A percentile compares a stretch with the other conserved stretches of the same genome.
These are phyloP conservation scores for Aphanoascus verrucosus DNA, from an alignment of 2,329 filamentous ascomycete genomes.

Conservation along the genomic window DNA sequence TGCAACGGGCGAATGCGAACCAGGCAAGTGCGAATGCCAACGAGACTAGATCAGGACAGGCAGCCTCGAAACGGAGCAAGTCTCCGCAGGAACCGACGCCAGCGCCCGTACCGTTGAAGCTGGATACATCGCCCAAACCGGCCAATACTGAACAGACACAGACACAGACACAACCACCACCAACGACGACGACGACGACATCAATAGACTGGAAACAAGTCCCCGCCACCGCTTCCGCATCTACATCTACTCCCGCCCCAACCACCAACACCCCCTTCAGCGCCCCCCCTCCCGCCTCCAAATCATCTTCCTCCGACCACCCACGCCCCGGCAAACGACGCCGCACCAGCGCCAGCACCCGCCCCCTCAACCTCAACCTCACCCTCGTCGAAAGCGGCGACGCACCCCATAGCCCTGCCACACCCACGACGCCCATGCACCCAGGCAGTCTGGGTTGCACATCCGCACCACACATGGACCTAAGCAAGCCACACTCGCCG, in stretches of 20 bases:
- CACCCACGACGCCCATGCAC: conserved; percentile 9
- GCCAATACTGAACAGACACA: conserved; percentile 13
- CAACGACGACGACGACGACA: conserved; percentile 22
- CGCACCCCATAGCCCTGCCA: conserved; percentile 35
- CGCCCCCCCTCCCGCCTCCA: conserved; percentile 33
- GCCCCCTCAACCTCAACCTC: conserved; percentile 46
- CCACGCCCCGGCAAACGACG: conserved; percentile 35
- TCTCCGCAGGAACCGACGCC: conserved; percentile 13
- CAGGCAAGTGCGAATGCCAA: too few species aligned
- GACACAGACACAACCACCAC: conserved; percentile 16
- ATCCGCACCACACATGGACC: background rate
- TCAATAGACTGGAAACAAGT: conserved; percentile 30
- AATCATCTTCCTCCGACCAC: conserved; percentile 47
- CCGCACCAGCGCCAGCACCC: conserved; percentile 27
- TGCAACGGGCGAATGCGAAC: conserved; percentile 24
- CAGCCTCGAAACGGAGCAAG: conserved; percentile 14
- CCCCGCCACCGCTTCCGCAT: conserved; percentile 19
- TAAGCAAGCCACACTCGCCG: too few species aligned
- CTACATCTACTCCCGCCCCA: background rate
- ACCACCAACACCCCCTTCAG: conserved; percentile 19
- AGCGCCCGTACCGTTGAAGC: conserved; percentile 17
- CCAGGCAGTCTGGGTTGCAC: conserved; percentile 13
- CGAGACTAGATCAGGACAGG: conserved; percentile 6
- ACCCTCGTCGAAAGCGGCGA: conserved; percentile 50
- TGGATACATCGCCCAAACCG: conserved; percentile 23